Percentiles rank a stretch among this genome's conserved stretches.
These are phyloP conservation scores for Heterobasidion irregulare DNA, from an alignment of 1,284 basidiomycete species.

Conservation along the genomic window DNA sequence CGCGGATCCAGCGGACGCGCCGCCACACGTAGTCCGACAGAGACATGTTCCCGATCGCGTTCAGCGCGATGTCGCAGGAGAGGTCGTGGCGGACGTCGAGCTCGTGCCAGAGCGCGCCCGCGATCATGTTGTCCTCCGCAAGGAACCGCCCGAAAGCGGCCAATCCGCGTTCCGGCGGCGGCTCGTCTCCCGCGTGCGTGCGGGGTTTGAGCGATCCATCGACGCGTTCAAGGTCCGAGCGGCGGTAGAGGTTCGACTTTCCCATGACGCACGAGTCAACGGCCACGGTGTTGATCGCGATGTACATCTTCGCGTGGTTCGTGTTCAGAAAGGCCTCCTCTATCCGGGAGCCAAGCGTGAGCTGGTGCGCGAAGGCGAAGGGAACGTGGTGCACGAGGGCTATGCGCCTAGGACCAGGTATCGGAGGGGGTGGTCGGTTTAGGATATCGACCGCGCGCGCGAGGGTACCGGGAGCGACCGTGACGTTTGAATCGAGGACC, in stretches of 20 bases:
- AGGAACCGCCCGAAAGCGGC: constrained; percentile 79
- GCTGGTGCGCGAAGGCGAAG: constrained; percentile 70
- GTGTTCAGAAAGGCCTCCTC: constrained; percentile 96
- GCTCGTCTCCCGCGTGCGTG: constrained; percentile 15
- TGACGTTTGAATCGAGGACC: constrained; percentile 94
- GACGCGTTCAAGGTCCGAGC: constrained; percentile 75
- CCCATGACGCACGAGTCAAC: constrained; percentile 96
- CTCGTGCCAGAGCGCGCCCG: constrained; percentile 84
- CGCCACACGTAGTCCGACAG: constrained; percentile 78
- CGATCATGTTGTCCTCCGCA: constrained; percentile 97
- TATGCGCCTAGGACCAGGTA: constrained; percentile 34
- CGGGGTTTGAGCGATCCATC: constrained; percentile 50
- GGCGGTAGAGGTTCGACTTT: constrained; percentile 92
- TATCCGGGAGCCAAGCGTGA: constrained; percentile 70
- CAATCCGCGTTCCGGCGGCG: constrained; percentile 44
- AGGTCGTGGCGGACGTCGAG: constrained; percentile 79
- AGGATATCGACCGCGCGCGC: constrained; percentile 81
- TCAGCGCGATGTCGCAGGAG: constrained; percentile 81
- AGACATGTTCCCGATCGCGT: constrained; percentile 83
- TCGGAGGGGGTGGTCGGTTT: constrained; percentile 23
- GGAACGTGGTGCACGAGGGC: constrained; percentile 96
- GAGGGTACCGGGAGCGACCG: constrained; percentile 74
- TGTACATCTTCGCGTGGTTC: constrained; percentile 98
- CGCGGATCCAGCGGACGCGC: constrained; percentile 89
- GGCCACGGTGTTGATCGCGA: constrained; percentile 84